phyloP scores from a whole-genome alignment of 2,329 filamentous ascomycete species.

The Penicillium sp. region DNA sequence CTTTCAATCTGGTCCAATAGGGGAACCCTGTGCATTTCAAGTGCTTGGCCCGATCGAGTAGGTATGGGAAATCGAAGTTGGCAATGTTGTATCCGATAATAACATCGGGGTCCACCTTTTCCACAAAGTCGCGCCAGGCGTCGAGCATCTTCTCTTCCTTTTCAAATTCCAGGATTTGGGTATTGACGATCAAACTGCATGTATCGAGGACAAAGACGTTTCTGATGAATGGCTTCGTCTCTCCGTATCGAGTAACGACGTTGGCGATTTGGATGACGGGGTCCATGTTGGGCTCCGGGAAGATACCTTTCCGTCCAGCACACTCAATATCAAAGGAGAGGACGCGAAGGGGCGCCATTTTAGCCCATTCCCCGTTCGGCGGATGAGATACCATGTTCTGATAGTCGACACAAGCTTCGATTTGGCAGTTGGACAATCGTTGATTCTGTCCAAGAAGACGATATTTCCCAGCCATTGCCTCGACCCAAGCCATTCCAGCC shows the following conservation, averaged over 20 bases:
- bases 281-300: conserved; percentile 87
- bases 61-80: conserved; percentile 98
- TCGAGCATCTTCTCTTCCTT: conserved; percentile 87
- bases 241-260: conserved; percentile 89
- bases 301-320: conserved; percentile 94
- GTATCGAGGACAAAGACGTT: conserved; percentile 96
- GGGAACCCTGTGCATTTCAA: conserved; percentile 79
- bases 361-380: conserved; percentile 91
- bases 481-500: conserved; percentile 96
- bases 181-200: conserved; percentile 91
- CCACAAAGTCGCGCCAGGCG: conserved; percentile 85
- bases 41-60: conserved; percentile 82
- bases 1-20: conserved; percentile 79
- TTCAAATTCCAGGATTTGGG: conserved; percentile 80
- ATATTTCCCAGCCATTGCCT: conserved; percentile 74
- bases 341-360: conserved; percentile 91
- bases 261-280: conserved; percentile 98
- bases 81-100: conserved; percentile 99
- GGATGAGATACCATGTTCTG: conserved; percentile 81
- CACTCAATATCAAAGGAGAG: conserved; percentile 99
- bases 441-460: conserved; percentile 64
- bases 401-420: conserved; percentile 85
- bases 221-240: conserved; percentile 89
- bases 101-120: conserved; percentile 90
- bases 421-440: conserved; percentile 90